A percentile compares a stretch with the other conserved stretches of the same genome.
Conservation (phyloP, 306 rosid genomes). For the Pterocarpus macrocarpus region DNA sequence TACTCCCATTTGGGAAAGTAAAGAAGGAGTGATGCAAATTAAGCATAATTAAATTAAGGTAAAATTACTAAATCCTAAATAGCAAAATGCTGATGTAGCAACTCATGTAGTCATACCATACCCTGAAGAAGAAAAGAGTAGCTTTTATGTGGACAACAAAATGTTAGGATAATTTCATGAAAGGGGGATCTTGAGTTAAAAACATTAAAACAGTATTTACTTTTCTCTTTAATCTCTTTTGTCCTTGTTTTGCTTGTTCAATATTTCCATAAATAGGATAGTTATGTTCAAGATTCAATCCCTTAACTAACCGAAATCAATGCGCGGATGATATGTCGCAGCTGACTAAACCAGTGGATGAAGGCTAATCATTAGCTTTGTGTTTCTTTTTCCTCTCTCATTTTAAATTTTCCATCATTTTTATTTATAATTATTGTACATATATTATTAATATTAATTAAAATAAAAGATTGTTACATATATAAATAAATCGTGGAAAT, state of each 20-base stretch:
- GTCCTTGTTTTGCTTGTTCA: slow-evolving; percentile 47
- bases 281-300: slow-evolving; percentile 45
- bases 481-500: background rate
- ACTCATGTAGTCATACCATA: background rate
- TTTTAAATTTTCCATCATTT: background rate
- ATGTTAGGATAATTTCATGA: background rate
- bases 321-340: background rate
- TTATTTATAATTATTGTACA: slow-evolving; percentile 8
- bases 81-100: slow-evolving; percentile 3
- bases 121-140: background rate
- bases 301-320: background rate
- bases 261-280: slow-evolving; percentile 39
- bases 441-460: background rate
- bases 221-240: background rate
- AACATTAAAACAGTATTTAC: background rate
- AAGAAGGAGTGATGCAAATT: background rate
- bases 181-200: slow-evolving; percentile 13
- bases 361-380: slow-evolving; percentile 24
- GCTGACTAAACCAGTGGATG: slow-evolving; percentile 36
- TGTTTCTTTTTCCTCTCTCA: background rate
- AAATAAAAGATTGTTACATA: slow-evolving; percentile 21
- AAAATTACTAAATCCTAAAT: background rate
- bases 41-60: background rate
- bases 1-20: too few relatives aligned
- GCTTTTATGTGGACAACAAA: background rate